Evolutionary conservation across 176 grass and related monocot species (phyloP).

Genomic region (Saccharum spontaneum): DNA sequence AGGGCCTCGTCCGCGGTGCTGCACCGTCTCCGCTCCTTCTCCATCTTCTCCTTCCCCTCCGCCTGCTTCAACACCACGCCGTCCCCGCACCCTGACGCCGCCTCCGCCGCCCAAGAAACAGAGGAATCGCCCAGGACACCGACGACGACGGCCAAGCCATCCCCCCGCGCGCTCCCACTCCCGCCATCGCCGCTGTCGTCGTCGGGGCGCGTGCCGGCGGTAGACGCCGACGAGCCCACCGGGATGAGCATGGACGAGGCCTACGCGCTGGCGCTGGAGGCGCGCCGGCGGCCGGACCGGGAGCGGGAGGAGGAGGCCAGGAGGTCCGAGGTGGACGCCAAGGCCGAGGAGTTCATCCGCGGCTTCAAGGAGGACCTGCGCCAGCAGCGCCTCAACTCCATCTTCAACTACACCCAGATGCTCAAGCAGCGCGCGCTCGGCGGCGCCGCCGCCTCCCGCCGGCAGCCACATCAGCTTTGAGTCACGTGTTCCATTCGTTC

Average conservation of each 20-base stretch:
- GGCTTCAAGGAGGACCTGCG: constrained; percentile 37
- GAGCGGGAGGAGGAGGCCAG: constrained; percentile 20
- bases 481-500: background rate
- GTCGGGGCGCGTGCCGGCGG: background rate
- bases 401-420: constrained; percentile 66
- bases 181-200: background rate
- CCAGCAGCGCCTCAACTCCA: constrained; percentile 52
- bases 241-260: constrained; percentile 59
- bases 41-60: constrained; percentile 48
- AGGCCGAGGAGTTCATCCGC: constrained; percentile 37
- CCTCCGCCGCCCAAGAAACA: background rate
- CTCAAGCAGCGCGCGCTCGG: constrained; percentile 31
- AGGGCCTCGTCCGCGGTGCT: background rate
- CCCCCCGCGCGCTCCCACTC: background rate
- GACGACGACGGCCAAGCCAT: background rate
- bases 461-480: background rate
- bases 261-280: constrained; percentile 35
- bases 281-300: background rate
- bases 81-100: background rate
- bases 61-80: background rate
- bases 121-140: background rate
- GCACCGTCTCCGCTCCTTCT: constrained; percentile 9
- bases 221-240: background rate
- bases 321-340: constrained; percentile 47
- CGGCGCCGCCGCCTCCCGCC: background rate